phyloP scores from a whole-genome alignment of 2,329 filamentous ascomycete genomes.

The Verticillium tricorpus region DNA sequence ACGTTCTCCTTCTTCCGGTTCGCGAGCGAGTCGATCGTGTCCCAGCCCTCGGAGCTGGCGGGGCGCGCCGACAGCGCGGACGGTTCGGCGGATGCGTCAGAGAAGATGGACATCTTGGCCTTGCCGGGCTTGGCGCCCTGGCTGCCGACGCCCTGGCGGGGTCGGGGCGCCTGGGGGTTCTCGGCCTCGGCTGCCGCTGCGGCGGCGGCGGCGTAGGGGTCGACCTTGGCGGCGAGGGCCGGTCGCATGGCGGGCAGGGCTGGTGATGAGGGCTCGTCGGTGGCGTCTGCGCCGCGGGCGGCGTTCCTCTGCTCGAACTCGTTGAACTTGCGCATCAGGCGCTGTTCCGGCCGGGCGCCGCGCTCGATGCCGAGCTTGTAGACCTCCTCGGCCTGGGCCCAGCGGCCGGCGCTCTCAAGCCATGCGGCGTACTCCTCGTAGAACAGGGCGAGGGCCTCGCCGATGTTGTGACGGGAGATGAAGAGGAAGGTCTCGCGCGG shows the following conservation, averaged over 20 bases:
- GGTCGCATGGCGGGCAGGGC: conserved; percentile 79
- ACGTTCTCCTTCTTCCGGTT: conserved; percentile 94
- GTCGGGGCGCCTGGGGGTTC: conserved; percentile 63
- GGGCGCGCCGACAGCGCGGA: conserved; percentile 50
- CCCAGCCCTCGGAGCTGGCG: conserved; percentile 71
- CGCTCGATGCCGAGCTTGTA: conserved; percentile 86
- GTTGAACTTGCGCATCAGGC: conserved; percentile 81
- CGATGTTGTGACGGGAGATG: conserved; percentile 81
- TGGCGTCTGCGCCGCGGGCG: conserved; percentile 53
- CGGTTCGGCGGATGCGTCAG: conserved; percentile 63
- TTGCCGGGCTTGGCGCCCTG: conserved; percentile 61
- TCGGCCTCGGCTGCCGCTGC: conserved; percentile 38
- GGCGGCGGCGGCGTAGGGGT: conserved; percentile 66
- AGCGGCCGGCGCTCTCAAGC: conserved; percentile 79
- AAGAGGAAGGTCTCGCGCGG: conserved; percentile 91
- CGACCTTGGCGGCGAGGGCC: conserved; percentile 77
- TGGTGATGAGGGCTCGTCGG: conserved; percentile 73
- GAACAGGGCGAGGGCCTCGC: conserved; percentile 81
- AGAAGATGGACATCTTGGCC: conserved; percentile 87
- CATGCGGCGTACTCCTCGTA: conserved; percentile 97
- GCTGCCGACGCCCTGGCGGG: conserved; percentile 40
- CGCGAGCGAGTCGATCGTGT: conserved; percentile 79
- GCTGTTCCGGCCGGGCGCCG: conserved; percentile 76
- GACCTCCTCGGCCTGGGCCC: conserved; percentile 90
- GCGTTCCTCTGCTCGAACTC: conserved; percentile 81